Percentiles rank a stretch among this genome's conserved stretches.
These are phyloP conservation scores for Trypanosoma rangeli DNA, from an alignment of 208 protist species.

Conservation along the genomic window DNA sequence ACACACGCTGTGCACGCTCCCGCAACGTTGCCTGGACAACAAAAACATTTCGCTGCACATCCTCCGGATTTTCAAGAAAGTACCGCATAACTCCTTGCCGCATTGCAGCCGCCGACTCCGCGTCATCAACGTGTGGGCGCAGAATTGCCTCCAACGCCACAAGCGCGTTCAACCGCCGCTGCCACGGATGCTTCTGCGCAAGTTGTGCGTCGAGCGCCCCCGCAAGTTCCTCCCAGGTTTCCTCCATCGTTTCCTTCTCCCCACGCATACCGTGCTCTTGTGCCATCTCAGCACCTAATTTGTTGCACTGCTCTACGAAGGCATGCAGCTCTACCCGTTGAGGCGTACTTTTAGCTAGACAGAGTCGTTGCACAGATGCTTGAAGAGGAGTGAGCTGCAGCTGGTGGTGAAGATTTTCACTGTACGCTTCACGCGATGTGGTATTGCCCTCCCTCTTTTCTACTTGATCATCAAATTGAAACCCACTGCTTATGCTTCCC, in stretches of 20 bases:
- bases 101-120: conserved; percentile 12
- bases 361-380: conserved; percentile 22
- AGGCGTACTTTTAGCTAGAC: conserved; percentile 28
- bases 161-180: conserved; percentile 54
- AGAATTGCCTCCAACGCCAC: conserved; percentile 46
- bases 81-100: conserved; percentile 22
- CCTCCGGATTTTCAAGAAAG: conserved; percentile 42
- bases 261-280: neutral
- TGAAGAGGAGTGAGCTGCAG: conserved; percentile 17
- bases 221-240: conserved; percentile 30
- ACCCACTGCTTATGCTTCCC: conserved; percentile 2
- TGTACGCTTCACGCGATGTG: neutral
- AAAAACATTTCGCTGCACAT: conserved; percentile 38
- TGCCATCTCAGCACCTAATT: conserved; percentile 8
- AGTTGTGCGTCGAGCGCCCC: conserved; percentile 32
- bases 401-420: neutral
- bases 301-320: conserved; percentile 24
- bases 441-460: neutral
- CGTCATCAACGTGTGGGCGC: conserved; percentile 6
- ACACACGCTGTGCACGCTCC: conserved; percentile 38
- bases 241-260: neutral
- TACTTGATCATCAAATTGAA: conserved; percentile 25
- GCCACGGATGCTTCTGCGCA: conserved; percentile 38
- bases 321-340: conserved; percentile 39
- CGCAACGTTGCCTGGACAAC: conserved; percentile 53